These are phyloP conservation scores for Hypoxylon sp. DNA, from an alignment of 2,329 filamentous ascomycete species.

Conservation along the genomic window DNA sequence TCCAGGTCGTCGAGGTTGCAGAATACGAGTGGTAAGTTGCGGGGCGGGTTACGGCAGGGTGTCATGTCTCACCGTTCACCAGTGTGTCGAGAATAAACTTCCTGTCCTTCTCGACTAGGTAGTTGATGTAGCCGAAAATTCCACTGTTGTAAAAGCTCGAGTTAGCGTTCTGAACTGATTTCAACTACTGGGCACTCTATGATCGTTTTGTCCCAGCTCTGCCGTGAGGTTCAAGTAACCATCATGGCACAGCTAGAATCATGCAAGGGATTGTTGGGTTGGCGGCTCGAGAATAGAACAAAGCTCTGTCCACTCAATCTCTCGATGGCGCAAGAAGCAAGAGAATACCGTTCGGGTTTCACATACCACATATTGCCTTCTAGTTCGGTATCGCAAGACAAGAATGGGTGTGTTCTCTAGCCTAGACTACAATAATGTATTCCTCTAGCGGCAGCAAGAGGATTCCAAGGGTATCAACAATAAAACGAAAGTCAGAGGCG, in stretches of 20 bases:
- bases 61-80: slow-evolving; percentile 82
- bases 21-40: slow-evolving; percentile 8
- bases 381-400: slow-evolving; percentile 32
- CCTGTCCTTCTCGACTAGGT: slow-evolving; percentile 98
- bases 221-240: slow-evolving; percentile 2
- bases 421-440: slow-evolving; percentile 22
- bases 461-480: slow-evolving; percentile 41
- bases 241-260: slow-evolving; percentile 16
- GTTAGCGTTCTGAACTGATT: slow-evolving; percentile 47
- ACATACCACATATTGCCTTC: slow-evolving; percentile 56
- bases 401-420: slow-evolving; percentile 33
- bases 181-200: slow-evolving; percentile 18
- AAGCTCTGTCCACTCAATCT: slow-evolving; percentile 15
- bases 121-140: slow-evolving; percentile 99
- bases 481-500: slow-evolving; percentile 45
- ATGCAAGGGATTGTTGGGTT: slow-evolving; percentile 9
- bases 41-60: slow-evolving; percentile 36
- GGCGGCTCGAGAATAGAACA: slow-evolving; percentile 12
- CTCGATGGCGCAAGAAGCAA: slow-evolving; percentile 13
- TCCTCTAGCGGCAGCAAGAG: slow-evolving; percentile 21
- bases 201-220: slow-evolving; percentile 4
- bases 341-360: slow-evolving; percentile 36
- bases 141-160: slow-evolving; percentile 69
- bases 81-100: slow-evolving; percentile 96
- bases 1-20: slow-evolving; percentile 4